These are phyloP conservation scores for Arthrinium puccinioides DNA, from an alignment of 2,329 filamentous ascomycete species.

Conservation along the genomic window DNA sequence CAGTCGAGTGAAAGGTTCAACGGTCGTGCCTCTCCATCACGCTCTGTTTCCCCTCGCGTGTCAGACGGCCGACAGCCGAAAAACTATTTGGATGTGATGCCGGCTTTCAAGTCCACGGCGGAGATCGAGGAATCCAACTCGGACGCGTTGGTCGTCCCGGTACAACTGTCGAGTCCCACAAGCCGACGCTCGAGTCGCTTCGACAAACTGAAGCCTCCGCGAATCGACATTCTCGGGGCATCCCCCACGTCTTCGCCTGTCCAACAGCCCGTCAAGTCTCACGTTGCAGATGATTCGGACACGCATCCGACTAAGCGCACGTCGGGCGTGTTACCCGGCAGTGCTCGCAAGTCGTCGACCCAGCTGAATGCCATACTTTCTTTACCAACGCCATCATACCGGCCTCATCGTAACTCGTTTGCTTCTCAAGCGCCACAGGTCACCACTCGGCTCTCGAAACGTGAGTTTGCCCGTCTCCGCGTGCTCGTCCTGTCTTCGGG, in stretches of 20 bases:
- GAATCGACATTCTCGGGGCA: conserved; percentile 37
- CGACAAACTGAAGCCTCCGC: conserved; percentile 41
- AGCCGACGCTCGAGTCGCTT: conserved; percentile 37
- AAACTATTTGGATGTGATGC: conserved; percentile 45
- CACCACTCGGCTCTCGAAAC: conserved; percentile 43
- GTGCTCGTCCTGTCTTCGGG: conserved; percentile 75
- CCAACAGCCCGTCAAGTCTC: conserved; percentile 12
- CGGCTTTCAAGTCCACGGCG: conserved; percentile 35
- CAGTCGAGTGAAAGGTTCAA: conserved; percentile 29
- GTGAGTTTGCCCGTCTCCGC: conserved; percentile 74
- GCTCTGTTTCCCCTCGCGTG: conserved; percentile 23
- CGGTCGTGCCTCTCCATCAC: conserved; percentile 27
- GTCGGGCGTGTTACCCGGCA: conserved; percentile 20
- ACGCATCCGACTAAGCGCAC: conserved; percentile 23
- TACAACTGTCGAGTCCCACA: conserved; percentile 16
- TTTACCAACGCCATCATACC: conserved; percentile 12
- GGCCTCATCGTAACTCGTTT: conserved; percentile 8
- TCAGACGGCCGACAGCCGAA: conserved; percentile 27
- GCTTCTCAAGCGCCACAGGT: conserved; percentile 25
- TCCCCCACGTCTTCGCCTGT: conserved; percentile 28
- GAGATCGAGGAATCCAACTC: conserved; percentile 17
- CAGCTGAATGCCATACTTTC: conserved; percentile 26
- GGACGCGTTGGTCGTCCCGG: conserved; percentile 5
- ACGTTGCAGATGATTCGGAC: conserved; percentile 30
- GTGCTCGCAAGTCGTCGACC: conserved; percentile 24